phyloP scores from a whole-genome alignment of 2,329 filamentous ascomycete genomes.

The Sclerotinia spermophila region DNA sequence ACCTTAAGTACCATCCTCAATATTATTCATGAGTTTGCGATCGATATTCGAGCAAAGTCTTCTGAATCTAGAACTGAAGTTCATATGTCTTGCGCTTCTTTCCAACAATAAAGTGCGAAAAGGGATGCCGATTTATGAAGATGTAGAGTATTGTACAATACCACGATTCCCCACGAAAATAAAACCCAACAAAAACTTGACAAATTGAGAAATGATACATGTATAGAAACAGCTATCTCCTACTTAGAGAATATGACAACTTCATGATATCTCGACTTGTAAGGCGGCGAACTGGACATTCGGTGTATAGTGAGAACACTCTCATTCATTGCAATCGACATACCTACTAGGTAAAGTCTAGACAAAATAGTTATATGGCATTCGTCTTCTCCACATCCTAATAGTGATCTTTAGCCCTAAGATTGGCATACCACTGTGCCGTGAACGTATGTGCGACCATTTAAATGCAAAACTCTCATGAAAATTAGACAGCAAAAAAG shows the following conservation, averaged over 20 bases:
- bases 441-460: not conserved
- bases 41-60: not conserved
- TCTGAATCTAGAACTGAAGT: too few species aligned
- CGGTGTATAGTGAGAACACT: not conserved
- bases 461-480: not conserved
- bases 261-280: not conserved
- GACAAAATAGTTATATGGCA: not conserved
- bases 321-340: not conserved
- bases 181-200: too few species aligned
- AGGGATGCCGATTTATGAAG: too few species aligned
- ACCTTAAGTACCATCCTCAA: not conserved
- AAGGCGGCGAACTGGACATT: not conserved
- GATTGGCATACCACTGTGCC: not conserved
- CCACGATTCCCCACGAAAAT: too few species aligned
- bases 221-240: not conserved
- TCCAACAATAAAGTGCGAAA: too few species aligned
- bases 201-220: not conserved
- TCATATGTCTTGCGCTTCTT: too few species aligned
- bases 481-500: not conserved
- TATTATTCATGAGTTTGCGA: not conserved
- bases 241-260: not conserved
- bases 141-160: too few species aligned
- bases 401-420: not conserved
- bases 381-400: not conserved
- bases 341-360: not conserved